Evolutionary conservation across 352 stramenopile species (phyloP), one percentile per base, ranked within the genome.

Genomic region (Globisporangium nagaii): DNA sequence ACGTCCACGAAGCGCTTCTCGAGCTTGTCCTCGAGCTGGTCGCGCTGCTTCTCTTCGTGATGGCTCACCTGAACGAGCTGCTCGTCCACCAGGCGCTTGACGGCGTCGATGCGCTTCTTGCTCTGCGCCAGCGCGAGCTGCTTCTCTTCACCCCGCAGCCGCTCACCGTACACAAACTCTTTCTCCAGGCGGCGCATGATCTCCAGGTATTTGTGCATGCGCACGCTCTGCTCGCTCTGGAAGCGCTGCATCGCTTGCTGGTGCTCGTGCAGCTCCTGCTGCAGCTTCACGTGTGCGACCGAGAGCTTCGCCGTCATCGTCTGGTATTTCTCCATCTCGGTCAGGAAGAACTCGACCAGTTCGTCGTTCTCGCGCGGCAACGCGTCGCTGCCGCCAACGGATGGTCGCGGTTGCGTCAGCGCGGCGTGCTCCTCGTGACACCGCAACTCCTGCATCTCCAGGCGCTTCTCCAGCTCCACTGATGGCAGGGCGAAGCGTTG

Each of bases 271-370:
- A 75, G 53, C 40, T 68, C 59, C 12, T 66, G 53, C 47, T 79
- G 63, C 34, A 79, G 57, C 44, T 62, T 54, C 15, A 42, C 40
- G 30, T 70, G 52, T 1, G 59, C 61, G 9, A 47, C 41, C 24
- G 63, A 54, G 36, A 76, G 63, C 25, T 68, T 54, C 8, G 56
- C 28, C 34, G 66, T 69, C 37, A 69, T 54, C 15, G 44, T 51
- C 37, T 68, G 66, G 57, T 80, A 60, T 36, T 80, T 75, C 52
- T 80, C 70, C 65, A 80, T 56, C 60, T 80, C 70, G 13, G 62
- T 71, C 10, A 69, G 40, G 45, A 80, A 73, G 39, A 80, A 80
- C 41, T 80, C 70, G 35, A 75, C 59, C 25, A 80, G 51, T 27
- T 76, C 59, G 7, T 77, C 62, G 25, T 55, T 70, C 13, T 67